Percentiles rank a stretch among this genome's conserved stretches.
These are phyloP conservation scores for Adansonia rubrostipa DNA, from an alignment of 441 rosid species.

Conservation along the genomic window DNA sequence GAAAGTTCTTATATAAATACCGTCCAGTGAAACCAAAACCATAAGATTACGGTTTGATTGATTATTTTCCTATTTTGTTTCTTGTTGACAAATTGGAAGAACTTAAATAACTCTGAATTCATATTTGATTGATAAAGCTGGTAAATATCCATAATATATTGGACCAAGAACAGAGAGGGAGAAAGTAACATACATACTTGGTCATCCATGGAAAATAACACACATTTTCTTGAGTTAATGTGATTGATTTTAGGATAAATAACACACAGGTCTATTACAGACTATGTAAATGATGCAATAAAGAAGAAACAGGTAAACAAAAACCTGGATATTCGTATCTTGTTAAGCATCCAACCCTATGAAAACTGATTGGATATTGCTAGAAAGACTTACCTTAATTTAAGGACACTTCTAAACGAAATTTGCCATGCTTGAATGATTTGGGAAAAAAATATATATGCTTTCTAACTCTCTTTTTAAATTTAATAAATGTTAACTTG, in stretches of 20 bases:
- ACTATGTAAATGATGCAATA: background rate
- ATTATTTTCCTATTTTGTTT: no score
- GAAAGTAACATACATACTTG: background rate
- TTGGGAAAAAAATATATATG: background rate
- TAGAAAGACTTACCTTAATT: background rate
- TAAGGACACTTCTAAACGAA: background rate
- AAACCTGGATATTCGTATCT: background rate
- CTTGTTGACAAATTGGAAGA: constrained; percentile 1
- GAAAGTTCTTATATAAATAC: background rate
- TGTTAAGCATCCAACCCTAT: background rate
- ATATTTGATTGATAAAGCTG: background rate
- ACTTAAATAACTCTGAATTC: background rate
- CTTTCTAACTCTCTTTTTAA: background rate
- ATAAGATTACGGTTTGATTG: background rate
- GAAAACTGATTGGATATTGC: background rate
- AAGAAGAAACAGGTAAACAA: background rate
- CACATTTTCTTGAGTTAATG: background rate
- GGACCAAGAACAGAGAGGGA: background rate
- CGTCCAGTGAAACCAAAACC: background rate
- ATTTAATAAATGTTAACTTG: constrained; percentile 28
- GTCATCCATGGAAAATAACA: background rate
- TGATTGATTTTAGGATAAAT: background rate
- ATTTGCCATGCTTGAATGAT: constrained; percentile 8
- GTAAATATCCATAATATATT: background rate
- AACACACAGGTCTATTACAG: background rate